Base-by-base conservation (phyloP, 2,329 filamentous ascomycete genomes). In the Fusarium devonianum region DNA sequence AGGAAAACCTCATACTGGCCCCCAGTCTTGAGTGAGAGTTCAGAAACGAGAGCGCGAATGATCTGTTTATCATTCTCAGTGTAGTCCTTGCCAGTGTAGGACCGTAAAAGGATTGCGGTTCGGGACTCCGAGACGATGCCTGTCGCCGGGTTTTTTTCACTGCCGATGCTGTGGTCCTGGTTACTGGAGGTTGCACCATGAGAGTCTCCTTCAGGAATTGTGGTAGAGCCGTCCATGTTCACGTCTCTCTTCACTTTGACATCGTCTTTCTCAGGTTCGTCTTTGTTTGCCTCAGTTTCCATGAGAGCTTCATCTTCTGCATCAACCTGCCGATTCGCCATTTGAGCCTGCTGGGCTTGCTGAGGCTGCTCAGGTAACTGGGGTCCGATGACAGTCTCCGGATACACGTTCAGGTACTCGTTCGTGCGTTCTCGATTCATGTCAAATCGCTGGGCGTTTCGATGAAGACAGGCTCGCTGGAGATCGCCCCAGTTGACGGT, bases 1-100 rank as follows among this genome's bases (percentile, higher is more conserved):
- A 95, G 75, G 65, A 90, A 89, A 2, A 94, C 85, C 61, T 92
- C 84, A 65, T 92, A 95, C 71, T 92, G 85, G 25, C 89, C 90
- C 13, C 90, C 90, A 12, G 88, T 88, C 52, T 86, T 85, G 47
- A 95, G 77, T 5, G 82, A 82, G 19, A 94, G 77, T 70, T 96
- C 92, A 50, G 84, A 87, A 60, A 96, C 84, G 66, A 95, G 81
- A 25, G 91, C 83, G 19, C 92, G 87, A 29, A 96, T 84, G 43
- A 86, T 86, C 68, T 92, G 85, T 65, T 89, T 84, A 67, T 93
- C 89, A 65, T 93, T 89, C 29, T 89, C 82, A 19, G 86, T 89
- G 69, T 92, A 96, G 19, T 82, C 70, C 68, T 89, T 91, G 46
- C 85, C 87, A 22, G 83, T 84, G 76, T 88, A 93, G 0, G 89